Percentiles rank a stretch among this genome's conserved stretches.
Evolutionary conservation across 176 grass and related monocot species (phyloP).

Genomic region (Poa pratensis): DNA sequence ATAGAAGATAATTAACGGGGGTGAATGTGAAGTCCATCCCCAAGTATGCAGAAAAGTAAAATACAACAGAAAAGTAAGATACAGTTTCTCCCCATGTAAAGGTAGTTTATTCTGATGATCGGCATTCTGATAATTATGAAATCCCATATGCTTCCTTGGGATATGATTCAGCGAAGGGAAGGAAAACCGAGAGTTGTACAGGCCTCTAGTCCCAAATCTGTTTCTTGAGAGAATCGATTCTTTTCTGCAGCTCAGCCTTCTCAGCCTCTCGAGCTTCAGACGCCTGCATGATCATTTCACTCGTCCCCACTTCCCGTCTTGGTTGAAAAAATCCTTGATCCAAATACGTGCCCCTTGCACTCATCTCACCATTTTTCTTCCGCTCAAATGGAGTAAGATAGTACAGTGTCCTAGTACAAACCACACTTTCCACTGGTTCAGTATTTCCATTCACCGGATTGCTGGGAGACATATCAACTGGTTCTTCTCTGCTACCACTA

Average conservation of each 20-base stretch:
- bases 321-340: not conserved
- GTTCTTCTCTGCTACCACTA: not conserved
- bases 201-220: not conserved
- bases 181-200: not conserved
- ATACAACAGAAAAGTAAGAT: too few species aligned
- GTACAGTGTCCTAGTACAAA: constrained; percentile 35
- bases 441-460: not conserved
- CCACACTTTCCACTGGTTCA: not conserved
- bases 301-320: not conserved
- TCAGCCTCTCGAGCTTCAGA: not conserved
- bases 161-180: not conserved
- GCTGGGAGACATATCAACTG: not conserved
- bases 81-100: too few species aligned
- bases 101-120: too few species aligned
- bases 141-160: not conserved
- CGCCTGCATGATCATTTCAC: not conserved
- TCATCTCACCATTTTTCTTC: not conserved
- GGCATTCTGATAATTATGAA: too few species aligned
- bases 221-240: not conserved
- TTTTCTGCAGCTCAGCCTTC: not conserved
- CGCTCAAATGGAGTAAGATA: constrained; percentile 35
- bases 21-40: too few species aligned
- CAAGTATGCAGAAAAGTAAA: too few species aligned
- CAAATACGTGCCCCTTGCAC: not conserved
- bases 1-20: too few species aligned